A percentile compares a stretch with the other conserved stretches of the same genome.
Conservation (phyloP, 1,284 basidiomycete genomes). For the Melampsora americana region DNA sequence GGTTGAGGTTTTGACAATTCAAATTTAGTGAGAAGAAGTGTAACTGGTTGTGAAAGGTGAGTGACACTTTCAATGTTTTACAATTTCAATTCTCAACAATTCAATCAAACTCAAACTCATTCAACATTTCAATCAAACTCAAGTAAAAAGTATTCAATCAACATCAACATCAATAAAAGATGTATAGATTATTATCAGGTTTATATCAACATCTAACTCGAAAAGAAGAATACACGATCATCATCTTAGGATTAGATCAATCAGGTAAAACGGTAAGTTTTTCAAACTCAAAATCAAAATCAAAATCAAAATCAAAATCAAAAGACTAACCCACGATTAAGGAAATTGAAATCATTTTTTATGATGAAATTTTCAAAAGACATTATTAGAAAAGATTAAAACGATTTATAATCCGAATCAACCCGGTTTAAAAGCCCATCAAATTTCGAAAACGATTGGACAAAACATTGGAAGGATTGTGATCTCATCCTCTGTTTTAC, state of each 20-base stretch:
- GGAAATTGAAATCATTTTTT: background rate
- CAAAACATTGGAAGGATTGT: slow-evolving; percentile 41
- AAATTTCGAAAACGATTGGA: slow-evolving; percentile 27
- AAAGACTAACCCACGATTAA: too few relatives aligned
- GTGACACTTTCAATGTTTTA: too few relatives aligned
- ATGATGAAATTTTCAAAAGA: slow-evolving; percentile 7
- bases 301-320: background rate
- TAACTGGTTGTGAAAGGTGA: too few relatives aligned
- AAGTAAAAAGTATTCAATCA: too few relatives aligned
- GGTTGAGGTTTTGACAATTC: too few relatives aligned
- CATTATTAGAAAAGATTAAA: slow-evolving; percentile 34
- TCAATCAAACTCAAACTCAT: too few relatives aligned
- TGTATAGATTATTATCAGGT: slow-evolving; percentile 42
- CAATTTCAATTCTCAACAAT: too few relatives aligned
- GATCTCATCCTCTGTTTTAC: slow-evolving; percentile 23
- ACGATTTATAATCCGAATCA: slow-evolving; percentile 33
- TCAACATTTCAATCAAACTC: too few relatives aligned
- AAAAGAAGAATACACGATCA: slow-evolving; percentile 43
- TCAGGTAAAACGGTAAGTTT: slow-evolving; percentile 42
- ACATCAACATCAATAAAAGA: background rate
- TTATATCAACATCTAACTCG: slow-evolving; percentile 40
- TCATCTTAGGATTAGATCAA: slow-evolving; percentile 38
- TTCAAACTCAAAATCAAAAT: background rate
- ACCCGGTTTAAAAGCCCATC: slow-evolving; percentile 25
- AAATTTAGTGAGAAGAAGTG: too few relatives aligned